Evolutionary conservation across 2,329 filamentous ascomycete genomes (phyloP).

Genomic region (Fusarium sp.): DNA sequence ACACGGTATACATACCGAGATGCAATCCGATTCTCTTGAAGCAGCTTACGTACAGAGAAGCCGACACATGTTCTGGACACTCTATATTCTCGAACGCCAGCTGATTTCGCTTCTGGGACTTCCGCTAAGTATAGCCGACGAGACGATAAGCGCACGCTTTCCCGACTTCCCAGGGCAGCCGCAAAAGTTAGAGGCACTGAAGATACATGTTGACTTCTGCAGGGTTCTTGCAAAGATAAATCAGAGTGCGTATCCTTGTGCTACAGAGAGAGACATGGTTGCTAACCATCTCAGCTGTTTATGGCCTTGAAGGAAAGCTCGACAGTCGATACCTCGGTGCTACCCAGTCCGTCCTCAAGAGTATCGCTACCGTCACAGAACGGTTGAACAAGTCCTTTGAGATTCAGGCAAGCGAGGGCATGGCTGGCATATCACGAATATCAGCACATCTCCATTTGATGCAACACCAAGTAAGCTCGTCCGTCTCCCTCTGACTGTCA

Average conservation of each 20-base stretch:
- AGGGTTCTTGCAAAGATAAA: slow-evolving; percentile 31
- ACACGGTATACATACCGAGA: slow-evolving; percentile 33
- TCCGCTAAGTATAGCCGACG: slow-evolving; percentile 28
- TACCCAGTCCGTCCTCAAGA: slow-evolving; percentile 30
- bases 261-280: fast-evolving
- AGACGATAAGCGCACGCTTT: slow-evolving; percentile 25
- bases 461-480: slow-evolving; percentile 27
- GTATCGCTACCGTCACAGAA: slow-evolving; percentile 30
- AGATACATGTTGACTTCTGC: slow-evolving; percentile 27
- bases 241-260: slow-evolving; percentile 13
- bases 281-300: slow-evolving; percentile 23
- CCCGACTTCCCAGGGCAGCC: slow-evolving; percentile 14
- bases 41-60: slow-evolving; percentile 24
- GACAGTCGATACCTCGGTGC: slow-evolving; percentile 34
- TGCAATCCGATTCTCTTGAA: slow-evolving; percentile 20
- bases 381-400: slow-evolving; percentile 29
- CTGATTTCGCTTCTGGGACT: slow-evolving; percentile 32
- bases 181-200: slow-evolving; percentile 11
- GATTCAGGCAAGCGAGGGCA: slow-evolving; percentile 20
- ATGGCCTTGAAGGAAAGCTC: slow-evolving; percentile 36
- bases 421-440: slow-evolving; percentile 25
- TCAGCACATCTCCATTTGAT: slow-evolving; percentile 33
- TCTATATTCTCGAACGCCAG: slow-evolving; percentile 30
- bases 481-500: fast-evolving
- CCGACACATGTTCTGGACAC: slow-evolving; percentile 26